Evolutionary conservation across 371 early-diverging fungal species (phyloP).

Genomic region (Saksenaea vasiformis): DNA sequence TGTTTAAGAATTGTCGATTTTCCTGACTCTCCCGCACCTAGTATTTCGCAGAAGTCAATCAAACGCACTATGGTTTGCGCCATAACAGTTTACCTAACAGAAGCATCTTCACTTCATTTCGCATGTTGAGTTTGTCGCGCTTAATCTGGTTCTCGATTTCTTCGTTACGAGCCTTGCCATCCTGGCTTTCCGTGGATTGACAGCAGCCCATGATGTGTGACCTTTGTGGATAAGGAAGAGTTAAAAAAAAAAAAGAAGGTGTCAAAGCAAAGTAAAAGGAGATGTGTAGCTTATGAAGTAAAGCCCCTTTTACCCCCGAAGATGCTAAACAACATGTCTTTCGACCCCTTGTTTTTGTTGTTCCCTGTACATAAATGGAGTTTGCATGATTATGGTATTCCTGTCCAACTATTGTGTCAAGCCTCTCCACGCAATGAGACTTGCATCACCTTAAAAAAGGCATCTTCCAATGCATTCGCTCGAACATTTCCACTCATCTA

Average conservation of each 20-base stretch:
- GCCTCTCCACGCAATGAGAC: not conserved
- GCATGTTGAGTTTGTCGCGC: constrained; percentile 74
- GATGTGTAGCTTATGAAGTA: constrained; percentile 1
- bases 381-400: not conserved
- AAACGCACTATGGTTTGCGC: not conserved
- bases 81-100: constrained; percentile 75
- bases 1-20: constrained; percentile 97
- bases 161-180: constrained; percentile 78
- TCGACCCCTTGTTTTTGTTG: not conserved
- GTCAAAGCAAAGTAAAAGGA: constrained; percentile 5
- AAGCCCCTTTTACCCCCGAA: not conserved
- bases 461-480: too few species aligned
- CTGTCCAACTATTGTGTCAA: not conserved
- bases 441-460: too few species aligned
- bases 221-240: not conserved
- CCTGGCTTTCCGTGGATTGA: constrained; percentile 80
- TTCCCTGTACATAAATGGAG: not conserved
- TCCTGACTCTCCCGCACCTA: constrained; percentile 97
- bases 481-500: not conserved
- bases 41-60: not conserved
- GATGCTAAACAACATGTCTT: not conserved
- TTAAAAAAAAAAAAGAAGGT: constrained; percentile 4
- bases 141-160: constrained; percentile 90
- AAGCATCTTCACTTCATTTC: constrained; percentile 95
- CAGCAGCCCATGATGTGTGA: constrained; percentile 83